phyloP scores from a whole-genome alignment of 2,329 filamentous ascomycete species.

The Davidsoniella eucalypti region DNA sequence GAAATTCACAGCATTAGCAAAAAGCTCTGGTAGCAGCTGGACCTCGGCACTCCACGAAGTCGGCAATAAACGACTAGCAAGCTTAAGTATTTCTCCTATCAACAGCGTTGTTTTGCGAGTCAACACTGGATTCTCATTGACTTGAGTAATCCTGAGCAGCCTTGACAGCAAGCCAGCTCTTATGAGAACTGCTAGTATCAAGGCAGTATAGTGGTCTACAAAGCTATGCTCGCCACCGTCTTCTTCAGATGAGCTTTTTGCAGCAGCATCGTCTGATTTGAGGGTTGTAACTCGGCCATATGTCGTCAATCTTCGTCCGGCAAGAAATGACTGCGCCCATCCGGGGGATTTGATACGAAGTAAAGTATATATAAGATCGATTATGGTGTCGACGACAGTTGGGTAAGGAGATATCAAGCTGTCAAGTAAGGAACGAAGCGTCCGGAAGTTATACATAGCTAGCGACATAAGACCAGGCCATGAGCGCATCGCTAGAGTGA shows the following conservation, averaged over 20 bases:
- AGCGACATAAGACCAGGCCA: conserved; percentile 87
- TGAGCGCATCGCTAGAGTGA: conserved; percentile 75
- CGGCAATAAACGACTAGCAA: conserved; percentile 74
- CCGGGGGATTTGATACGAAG: conserved; percentile 82
- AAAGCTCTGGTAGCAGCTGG: conserved; percentile 74
- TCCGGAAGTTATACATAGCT: conserved; percentile 73
- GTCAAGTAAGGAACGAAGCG: conserved; percentile 62
- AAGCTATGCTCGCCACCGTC: conserved; percentile 67
- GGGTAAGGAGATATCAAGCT: conserved; percentile 42
- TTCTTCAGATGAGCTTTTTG: conserved; percentile 37
- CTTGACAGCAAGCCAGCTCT: conserved; percentile 56
- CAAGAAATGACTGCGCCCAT: conserved; percentile 91
- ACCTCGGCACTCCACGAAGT: conserved; percentile 66
- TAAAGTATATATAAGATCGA: conserved; percentile 68
- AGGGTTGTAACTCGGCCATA: conserved; percentile 88
- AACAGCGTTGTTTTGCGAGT: conserved; percentile 82
- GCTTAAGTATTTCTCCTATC: conserved; percentile 78
- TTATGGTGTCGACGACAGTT: conserved; percentile 52
- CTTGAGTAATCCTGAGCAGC: conserved; percentile 48
- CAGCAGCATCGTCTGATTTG: conserved; percentile 36
- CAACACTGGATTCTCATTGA: conserved; percentile 49
- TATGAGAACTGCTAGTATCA: conserved; percentile 72
- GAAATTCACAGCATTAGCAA: conserved; percentile 60
- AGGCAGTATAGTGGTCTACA: conserved; percentile 82
- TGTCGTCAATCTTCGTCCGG: conserved; percentile 80